Conservation (phyloP, 2,329 filamentous ascomycete genomes). For the Diaporthe batatas region DNA sequence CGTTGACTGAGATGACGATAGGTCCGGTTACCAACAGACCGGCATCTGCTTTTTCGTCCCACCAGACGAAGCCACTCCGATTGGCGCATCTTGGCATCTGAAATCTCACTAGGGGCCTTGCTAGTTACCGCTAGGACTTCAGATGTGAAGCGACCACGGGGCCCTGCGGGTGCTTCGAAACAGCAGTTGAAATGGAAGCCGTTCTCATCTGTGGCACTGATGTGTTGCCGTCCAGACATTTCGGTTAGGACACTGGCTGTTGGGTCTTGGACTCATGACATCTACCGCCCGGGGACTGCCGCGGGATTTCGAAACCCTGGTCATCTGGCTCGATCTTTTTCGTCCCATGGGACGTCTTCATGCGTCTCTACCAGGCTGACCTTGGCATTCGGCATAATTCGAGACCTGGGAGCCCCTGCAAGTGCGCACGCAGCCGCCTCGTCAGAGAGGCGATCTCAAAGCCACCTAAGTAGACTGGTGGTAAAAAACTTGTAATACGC, state of each 20-base stretch:
- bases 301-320: constrained; percentile 17
- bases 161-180: constrained; percentile 1
- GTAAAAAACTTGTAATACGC: neutral
- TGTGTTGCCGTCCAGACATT: neutral
- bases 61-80: neutral
- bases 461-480: neutral
- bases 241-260: neutral
- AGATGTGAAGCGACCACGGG: neutral
- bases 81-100: constrained; percentile 27
- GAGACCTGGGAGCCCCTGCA: constrained; percentile 21
- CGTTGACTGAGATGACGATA: constrained; percentile 10
- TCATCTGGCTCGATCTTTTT: constrained; percentile 13
- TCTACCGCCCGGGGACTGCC: neutral
- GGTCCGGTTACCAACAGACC: neutral
- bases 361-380: constrained; percentile 11
- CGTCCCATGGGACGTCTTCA: constrained; percentile 13
- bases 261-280: neutral
- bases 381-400: constrained; percentile 18
- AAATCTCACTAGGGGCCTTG: neutral
- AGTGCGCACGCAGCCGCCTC: neutral
- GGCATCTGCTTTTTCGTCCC: constrained; percentile 10
- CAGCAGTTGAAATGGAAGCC: neutral
- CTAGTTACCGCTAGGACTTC: neutral
- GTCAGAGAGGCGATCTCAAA: too few species aligned
- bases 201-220: neutral